These are phyloP conservation scores for Ulmus americana DNA, from an alignment of 331 rosid genomes.

Conservation along the genomic window DNA sequence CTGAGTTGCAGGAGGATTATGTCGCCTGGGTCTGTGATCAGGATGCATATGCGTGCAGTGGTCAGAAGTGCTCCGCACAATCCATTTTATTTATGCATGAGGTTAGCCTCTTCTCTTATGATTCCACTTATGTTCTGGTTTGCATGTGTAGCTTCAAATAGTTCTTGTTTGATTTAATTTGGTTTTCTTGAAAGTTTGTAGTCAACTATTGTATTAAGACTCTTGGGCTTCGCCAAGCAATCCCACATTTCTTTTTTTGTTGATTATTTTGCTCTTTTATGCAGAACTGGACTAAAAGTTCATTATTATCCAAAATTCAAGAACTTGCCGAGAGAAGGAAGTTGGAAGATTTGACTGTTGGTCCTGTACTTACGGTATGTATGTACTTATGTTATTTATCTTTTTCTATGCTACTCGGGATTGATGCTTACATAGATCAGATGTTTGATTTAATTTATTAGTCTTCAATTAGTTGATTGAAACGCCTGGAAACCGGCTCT, in stretches of 20 bases:
- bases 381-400: neutral
- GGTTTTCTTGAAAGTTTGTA: neutral
- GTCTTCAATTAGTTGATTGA: neutral
- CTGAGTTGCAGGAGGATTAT: slow-evolving; percentile 67
- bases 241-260: neutral
- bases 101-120: slow-evolving; percentile 43
- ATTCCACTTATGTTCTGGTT: slow-evolving; percentile 9
- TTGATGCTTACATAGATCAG: neutral
- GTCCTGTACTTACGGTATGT: slow-evolving; percentile 87
- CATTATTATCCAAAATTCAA: slow-evolving; percentile 64
- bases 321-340: slow-evolving; percentile 85
- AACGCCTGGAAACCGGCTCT: neutral
- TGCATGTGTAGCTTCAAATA: neutral
- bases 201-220: neutral
- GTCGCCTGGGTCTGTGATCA: slow-evolving; percentile 96
- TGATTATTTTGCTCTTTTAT: slow-evolving; percentile 19
- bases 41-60: slow-evolving; percentile 98
- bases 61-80: slow-evolving; percentile 96
- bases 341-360: slow-evolving; percentile 69
- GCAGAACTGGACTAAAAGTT: slow-evolving; percentile 77
- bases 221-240: neutral
- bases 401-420: neutral
- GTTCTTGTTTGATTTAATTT: neutral
- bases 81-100: slow-evolving; percentile 85
- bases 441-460: neutral